Percentiles rank a stretch among this genome's conserved stretches.
phyloP scores from a whole-genome alignment of 139 green algal genomes.

The Chlorella sorokiniana region DNA sequence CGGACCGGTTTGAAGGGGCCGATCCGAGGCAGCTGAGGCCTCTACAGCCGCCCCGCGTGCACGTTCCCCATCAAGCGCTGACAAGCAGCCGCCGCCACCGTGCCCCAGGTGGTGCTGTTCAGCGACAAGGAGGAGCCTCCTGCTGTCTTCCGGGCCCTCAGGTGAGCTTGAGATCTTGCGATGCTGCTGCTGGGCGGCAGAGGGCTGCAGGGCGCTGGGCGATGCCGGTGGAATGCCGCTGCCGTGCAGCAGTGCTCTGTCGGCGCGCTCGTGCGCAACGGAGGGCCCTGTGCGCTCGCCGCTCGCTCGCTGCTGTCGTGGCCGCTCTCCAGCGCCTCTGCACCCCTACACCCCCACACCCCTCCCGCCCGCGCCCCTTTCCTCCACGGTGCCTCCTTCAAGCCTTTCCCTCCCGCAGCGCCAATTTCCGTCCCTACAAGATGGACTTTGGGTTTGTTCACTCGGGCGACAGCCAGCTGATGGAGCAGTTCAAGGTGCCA shows the following conservation, averaged over 20 bases:
- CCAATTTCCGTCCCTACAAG: slow-evolving; percentile 32
- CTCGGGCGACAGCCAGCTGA: slow-evolving; percentile 4
- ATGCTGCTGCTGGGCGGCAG: too few species aligned
- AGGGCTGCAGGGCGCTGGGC: too few species aligned
- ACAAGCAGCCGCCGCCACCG: not conserved
- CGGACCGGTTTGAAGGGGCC: too few species aligned
- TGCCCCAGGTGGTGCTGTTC: slow-evolving; percentile 52
- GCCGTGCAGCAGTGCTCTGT: not conserved
- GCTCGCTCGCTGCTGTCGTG: too few species aligned
- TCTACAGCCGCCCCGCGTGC: too few species aligned
- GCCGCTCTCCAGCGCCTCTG: not conserved
- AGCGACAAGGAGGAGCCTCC: slow-evolving; percentile 59
- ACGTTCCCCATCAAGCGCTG: too few species aligned
- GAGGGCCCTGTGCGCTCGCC: too few species aligned
- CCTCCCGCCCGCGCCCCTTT: not conserved
- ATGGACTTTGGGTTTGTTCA: slow-evolving; percentile 47
- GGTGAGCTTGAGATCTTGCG: not conserved
- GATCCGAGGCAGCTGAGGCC: too few species aligned
- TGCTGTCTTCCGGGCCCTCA: slow-evolving; percentile 43
- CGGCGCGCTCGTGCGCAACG: not conserved
- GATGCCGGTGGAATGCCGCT: too few species aligned
- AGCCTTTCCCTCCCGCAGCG: not conserved
- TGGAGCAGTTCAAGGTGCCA: slow-evolving; percentile 39
- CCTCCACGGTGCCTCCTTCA: not conserved
- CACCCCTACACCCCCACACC: not conserved